Evolutionary conservation across 306 rosid genomes (phyloP), one percentile per base, ranked within the genome.

Genomic region (Hylodesmum podocarpum): DNA sequence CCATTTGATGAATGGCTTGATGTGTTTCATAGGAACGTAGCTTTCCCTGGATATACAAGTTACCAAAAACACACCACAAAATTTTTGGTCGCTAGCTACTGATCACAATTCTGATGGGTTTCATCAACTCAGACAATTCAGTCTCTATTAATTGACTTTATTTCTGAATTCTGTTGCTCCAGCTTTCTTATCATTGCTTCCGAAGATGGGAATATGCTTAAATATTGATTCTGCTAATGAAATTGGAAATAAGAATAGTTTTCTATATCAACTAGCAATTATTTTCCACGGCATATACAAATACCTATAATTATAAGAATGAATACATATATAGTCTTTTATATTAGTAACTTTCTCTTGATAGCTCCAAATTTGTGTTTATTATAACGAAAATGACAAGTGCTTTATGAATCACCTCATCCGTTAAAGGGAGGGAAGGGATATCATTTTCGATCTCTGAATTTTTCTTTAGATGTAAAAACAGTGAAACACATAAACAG

Each of bases 1-100:
- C 81, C 75, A 28, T 41, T 77, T 36, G 28, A 51, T 53, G n/a
- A n/a, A n/a, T n/a, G n/a, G n/a, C n/a, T n/a, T n/a, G n/a, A 24
- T 51, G 11, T 8, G 8, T 24, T 66, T 19, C 21, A 10, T 15
- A 19, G 36, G 44, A 75, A 34, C 27, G 55, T 25, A 21, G 64
- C 55, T 25, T 37, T 65, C 66, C 34, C 15, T 11, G 40, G 54
- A 54, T 39, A 12, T 51, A 5, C 3, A 77, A 27, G 63, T 39
- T 24, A 33, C 10, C 8, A 8, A 65, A 57, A 58, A 28, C 16
- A n/a, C 44, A 24, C 40, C 70, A 33, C 7, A 74, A 3, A 9
- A 74, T 6, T 70, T 66, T 78, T 13, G 63, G 53, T 33, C 14
- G 29, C 62, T 34, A 33, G 47, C 24, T 11, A 22, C 28, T 13